Evolutionary conservation across 2,329 filamentous ascomycete species (phyloP), one percentile per base, ranked within the genome.

Genomic region (Didymosphaeria variabile): DNA sequence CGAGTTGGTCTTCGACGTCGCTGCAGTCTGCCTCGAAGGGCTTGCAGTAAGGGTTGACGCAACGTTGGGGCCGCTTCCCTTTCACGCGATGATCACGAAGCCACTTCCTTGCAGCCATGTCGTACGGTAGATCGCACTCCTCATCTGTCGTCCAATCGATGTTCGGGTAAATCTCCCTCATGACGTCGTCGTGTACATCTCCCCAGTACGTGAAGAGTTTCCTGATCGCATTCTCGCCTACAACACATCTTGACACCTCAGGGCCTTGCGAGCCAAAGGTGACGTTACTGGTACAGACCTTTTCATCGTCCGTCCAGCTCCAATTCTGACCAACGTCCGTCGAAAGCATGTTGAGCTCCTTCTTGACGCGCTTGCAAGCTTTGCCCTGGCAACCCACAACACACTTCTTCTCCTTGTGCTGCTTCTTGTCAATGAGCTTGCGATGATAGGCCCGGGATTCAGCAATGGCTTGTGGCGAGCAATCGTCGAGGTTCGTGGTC

Each of bases 301-400:
- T 26, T 31, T 53, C 40, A 19, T 58, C 56, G 9, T 50, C 40
- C 9, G 56, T 53, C 47, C 50, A 58, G 40, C 19, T 32, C 36
- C 34, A 44, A 13, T 38, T 26, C 40, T 58, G n/a, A 17, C 50
- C 56, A 23, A 46, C 47, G 38, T 53, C 47, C 29, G 47, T 54
- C 15, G 56, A 52, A 36, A 52, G 40, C 26, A 34, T 38, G 36
- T 58, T 51, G 12, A 58, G 40, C 5, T 44, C 50, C 17, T 58
- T 51, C n/a, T 54, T 51, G 40, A 58, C 29, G 2, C 45, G 31
- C 23, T 44, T 58, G 50, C 56, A 58, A 23, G 29, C 29, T 26
- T 45, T 51, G n/a, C 36, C 52, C 15, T 45, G 15, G 49, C 38
- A 58, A 13, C 19, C 8, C 8, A 31, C 23, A 15, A 55, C 34